A percentile compares a stretch with the other conserved stretches of the same genome.
Conservation (phyloP, 768 basidiomycete species). For the Mycena rebaudengoi region DNA sequence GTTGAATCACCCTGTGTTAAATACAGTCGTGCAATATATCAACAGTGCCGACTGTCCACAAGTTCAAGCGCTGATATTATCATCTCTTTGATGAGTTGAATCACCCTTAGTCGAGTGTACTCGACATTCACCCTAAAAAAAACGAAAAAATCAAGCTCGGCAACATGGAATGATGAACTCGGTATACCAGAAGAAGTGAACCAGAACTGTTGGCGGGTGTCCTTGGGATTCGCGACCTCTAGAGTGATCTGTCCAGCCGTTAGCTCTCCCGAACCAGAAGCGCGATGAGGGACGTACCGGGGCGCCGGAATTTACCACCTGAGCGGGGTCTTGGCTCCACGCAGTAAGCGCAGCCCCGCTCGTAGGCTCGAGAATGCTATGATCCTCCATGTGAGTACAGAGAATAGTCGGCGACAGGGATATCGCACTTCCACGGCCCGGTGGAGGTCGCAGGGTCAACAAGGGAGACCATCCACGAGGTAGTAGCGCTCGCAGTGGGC, state of each 20-base stretch:
- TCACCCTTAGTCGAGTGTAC: no score
- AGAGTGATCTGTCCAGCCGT: neutral
- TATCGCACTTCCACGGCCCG: neutral
- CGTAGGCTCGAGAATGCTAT: neutral
- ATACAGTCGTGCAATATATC: no score
- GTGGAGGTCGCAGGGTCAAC: neutral
- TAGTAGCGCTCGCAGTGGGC: no score
- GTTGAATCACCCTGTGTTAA: no score
- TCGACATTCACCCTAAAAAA: no score
- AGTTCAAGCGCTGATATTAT: no score
- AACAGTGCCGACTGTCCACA: no score
- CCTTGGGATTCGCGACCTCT: neutral
- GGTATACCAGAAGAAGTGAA: no score
- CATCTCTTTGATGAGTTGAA: no score
- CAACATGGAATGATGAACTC: no score
- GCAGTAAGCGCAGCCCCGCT: neutral
- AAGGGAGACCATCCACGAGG: no score
- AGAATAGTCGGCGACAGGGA: neutral
- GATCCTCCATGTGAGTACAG: neutral
- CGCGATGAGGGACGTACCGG: neutral
- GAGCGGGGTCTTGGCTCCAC: neutral
- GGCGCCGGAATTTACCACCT: neutral
- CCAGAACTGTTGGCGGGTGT: neutral
- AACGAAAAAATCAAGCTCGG: no score
- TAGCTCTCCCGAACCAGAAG: neutral